A percentile compares a stretch with the other conserved stretches of the same genome.
Evolutionary conservation across 345 rosid genomes (phyloP).

Genomic region (Citrus mangshanensis): DNA sequence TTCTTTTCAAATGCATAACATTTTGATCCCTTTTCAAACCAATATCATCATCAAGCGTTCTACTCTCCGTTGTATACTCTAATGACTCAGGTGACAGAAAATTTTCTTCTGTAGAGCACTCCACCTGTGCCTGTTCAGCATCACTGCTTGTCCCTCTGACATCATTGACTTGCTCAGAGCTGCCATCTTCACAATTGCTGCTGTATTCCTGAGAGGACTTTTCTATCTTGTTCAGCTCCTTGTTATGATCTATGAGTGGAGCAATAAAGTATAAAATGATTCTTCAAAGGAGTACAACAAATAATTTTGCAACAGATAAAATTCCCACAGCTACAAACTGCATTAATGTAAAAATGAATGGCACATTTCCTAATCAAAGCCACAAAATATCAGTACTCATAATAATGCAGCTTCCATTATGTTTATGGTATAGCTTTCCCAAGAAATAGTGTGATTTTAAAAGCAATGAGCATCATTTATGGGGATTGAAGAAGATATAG

Average conservation of each 20-base stretch:
- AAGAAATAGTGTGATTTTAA: background rate
- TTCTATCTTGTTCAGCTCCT: constrained; percentile 13
- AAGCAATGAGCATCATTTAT: background rate
- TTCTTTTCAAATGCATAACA: constrained; percentile 33
- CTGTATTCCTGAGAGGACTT: constrained; percentile 5
- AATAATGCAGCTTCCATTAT: constrained; percentile 2
- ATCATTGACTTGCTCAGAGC: constrained; percentile 12
- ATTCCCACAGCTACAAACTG: background rate
- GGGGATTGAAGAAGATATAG: background rate
- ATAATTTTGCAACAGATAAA: background rate
- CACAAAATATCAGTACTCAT: constrained; percentile 7
- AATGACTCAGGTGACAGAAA: constrained; percentile 20
- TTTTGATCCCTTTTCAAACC: constrained; percentile 29
- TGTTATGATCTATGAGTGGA: constrained; percentile 22
- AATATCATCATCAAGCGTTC: constrained; percentile 18
- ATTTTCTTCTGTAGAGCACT: constrained; percentile 16
- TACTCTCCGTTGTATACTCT: constrained; percentile 5
- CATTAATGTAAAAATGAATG: background rate
- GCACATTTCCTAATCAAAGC: background rate
- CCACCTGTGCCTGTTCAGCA: constrained; percentile 21
- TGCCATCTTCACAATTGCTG: background rate
- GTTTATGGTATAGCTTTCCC: background rate
- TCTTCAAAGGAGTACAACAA: background rate
- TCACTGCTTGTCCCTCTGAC: constrained; percentile 24
- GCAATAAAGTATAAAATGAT: background rate